phyloP scores from a whole-genome alignment of 2,329 filamentous ascomycete genomes.

The Parasarocladium wereldwijsianum region DNA sequence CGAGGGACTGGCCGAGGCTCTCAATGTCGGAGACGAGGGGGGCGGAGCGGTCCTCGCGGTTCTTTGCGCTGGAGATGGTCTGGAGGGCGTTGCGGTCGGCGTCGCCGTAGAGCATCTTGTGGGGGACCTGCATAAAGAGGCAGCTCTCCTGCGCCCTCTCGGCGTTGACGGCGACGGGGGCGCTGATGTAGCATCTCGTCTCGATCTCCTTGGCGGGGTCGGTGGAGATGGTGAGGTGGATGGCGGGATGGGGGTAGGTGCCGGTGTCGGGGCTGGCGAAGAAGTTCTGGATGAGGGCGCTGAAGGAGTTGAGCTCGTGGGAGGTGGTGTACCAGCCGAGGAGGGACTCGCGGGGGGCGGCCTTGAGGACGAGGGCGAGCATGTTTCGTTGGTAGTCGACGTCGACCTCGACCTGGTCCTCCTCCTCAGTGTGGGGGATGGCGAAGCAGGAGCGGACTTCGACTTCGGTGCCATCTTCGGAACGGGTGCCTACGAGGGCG shows the following conservation, averaged over 20 bases:
- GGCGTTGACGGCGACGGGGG: constrained; percentile 84
- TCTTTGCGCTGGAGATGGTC: constrained; percentile 68
- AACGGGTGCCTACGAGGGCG: constrained; percentile 81
- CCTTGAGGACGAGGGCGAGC: constrained; percentile 87
- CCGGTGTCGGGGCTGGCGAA: constrained; percentile 94
- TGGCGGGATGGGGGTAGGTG: constrained; percentile 92
- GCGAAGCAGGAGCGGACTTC: constrained; percentile 95
- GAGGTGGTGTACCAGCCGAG: constrained; percentile 98
- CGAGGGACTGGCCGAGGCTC: constrained; percentile 68
- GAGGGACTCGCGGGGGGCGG: constrained; percentile 82
- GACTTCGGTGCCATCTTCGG: constrained; percentile 92
- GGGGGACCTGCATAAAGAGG: constrained; percentile 92
- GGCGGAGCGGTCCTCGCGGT: constrained; percentile 58
- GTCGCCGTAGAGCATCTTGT: constrained; percentile 83
- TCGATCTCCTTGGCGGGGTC: constrained; percentile 79
- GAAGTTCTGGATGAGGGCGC: constrained; percentile 95
- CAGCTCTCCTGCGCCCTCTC: constrained; percentile 94
- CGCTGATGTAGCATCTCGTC: constrained; percentile 86
- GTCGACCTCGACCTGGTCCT: constrained; percentile 97
- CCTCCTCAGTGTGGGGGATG: constrained; percentile 94
- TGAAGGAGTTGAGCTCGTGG: constrained; percentile 95
- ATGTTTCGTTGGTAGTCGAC: constrained; percentile 99
- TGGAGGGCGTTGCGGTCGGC: constrained; percentile 54
- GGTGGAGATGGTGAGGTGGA: constrained; percentile 90
- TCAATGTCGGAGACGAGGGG: constrained; percentile 79